These are phyloP conservation scores for Phoenix roebelenii DNA, from an alignment of 176 grass and related monocot genomes.

Conservation along the genomic window DNA sequence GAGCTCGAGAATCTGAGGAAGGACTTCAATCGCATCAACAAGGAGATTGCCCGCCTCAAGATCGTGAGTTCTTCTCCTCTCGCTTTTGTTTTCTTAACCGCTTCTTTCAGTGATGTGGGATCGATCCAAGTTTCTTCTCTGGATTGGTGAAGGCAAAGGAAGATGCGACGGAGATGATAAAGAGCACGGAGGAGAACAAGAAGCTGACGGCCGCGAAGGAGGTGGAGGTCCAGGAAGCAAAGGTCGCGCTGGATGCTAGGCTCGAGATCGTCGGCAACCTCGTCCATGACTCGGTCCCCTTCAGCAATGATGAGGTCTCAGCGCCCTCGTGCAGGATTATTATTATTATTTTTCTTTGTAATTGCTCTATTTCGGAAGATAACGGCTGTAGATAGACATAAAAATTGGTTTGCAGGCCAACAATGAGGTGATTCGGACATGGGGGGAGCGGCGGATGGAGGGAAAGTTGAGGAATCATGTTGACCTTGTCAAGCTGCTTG, in stretches of 20 bases:
- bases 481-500: conserved; percentile 74
- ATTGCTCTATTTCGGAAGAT: no score
- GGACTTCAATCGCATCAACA: conserved; percentile 82
- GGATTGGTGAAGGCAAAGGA: conserved; percentile 28
- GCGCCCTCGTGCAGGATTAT: neutral
- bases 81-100: neutral
- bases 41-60: conserved; percentile 76
- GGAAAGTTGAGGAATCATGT: conserved; percentile 80
- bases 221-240: conserved; percentile 75
- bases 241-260: conserved; percentile 50
- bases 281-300: conserved; percentile 61
- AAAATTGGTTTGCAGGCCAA: conserved; percentile 34
- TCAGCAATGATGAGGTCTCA: conserved; percentile 53
- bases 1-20: conserved; percentile 62
- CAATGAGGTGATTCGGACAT: conserved; percentile 59
- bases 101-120: neutral
- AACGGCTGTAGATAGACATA: neutral
- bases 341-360: no score
- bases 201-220: conserved; percentile 56
- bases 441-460: conserved; percentile 58
- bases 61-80: conserved; percentile 28
- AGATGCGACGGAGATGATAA: conserved; percentile 60
- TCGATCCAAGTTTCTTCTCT: conserved; percentile 1
- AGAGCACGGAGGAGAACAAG: conserved; percentile 76
- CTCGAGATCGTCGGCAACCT: conserved; percentile 67